Evolutionary conservation across 2,329 filamentous ascomycete genomes (phyloP).

Genomic region (Hymenoscyphus fraxineus): DNA sequence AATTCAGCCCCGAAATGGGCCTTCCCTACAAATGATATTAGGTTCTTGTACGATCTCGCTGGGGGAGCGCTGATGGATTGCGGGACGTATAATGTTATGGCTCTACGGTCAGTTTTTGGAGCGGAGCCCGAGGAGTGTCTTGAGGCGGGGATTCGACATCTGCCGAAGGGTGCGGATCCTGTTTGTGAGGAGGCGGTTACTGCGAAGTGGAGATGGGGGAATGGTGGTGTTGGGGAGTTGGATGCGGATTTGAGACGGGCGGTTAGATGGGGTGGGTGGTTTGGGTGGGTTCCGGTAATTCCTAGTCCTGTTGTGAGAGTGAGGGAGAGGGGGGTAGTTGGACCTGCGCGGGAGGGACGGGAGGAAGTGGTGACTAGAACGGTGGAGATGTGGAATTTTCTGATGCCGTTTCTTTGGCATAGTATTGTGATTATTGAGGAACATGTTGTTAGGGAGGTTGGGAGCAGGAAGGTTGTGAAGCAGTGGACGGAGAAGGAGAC

Average conservation of each 20-base stretch:
- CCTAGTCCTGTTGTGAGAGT: slow-evolving; percentile 24
- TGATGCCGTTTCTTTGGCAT: slow-evolving; percentile 24
- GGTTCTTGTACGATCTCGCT: slow-evolving; percentile 41
- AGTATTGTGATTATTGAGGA: slow-evolving; percentile 21
- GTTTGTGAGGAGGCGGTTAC: slow-evolving; percentile 36
- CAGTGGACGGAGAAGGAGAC: slow-evolving; percentile 22
- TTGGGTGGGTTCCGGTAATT: slow-evolving; percentile 27
- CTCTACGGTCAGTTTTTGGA: slow-evolving; percentile 40
- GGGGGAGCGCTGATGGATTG: slow-evolving; percentile 36
- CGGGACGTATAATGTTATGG: slow-evolving; percentile 40
- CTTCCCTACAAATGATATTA: slow-evolving; percentile 41
- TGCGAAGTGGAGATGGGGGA: slow-evolving; percentile 40
- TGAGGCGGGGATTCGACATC: slow-evolving; percentile 30
- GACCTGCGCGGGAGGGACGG: slow-evolving; percentile 42
- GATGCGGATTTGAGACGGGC: slow-evolving; percentile 29
- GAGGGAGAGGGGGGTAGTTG: slow-evolving; percentile 46
- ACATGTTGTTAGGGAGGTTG: slow-evolving; percentile 19
- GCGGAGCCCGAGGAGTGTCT: slow-evolving; percentile 40
- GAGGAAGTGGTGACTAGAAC: slow-evolving; percentile 22
- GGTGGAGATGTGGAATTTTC: slow-evolving; percentile 22
- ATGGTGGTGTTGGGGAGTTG: slow-evolving; percentile 37
- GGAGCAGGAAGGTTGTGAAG: slow-evolving; percentile 16
- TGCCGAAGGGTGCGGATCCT: slow-evolving; percentile 33
- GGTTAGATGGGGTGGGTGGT: slow-evolving; percentile 10
- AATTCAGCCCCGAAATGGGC: slow-evolving; percentile 34